Base-by-base conservation (phyloP, 106 monocot species). In the Acanthochlamys bracteata region DNA sequence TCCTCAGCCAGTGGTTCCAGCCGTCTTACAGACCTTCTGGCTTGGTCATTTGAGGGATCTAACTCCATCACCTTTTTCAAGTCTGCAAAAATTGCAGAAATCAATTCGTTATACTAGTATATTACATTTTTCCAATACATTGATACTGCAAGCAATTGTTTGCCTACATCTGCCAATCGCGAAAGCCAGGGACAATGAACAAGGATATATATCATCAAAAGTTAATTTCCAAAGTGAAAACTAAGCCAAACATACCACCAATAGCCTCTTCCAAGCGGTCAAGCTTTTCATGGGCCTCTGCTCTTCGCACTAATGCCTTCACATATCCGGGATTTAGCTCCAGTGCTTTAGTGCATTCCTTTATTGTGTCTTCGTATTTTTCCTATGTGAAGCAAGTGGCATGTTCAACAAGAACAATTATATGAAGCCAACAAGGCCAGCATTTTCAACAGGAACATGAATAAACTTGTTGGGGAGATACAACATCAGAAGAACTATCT, bases 261-360 rank as follows among this genome's bases (percentile, higher is more conserved):
- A 88, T 92, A 67, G 92, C 81, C 74, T 92, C 92, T 39, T 92
- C 92, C 72, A 75, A 82, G 71, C 88, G 84, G 70, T 92, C 88
- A 25, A 88, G 83, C 70, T 92, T 92, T 70, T 92, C 92, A 67
- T 88, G 92, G 27, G 88, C 92, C 64, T 92, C 92, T 65, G 59
- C 92, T 75, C 88, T 88, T 78, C 92, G 84, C 33, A 88, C 24
- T 41, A 92, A 62, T 52, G 88, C 88, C 84, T 88, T 92, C 39
- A 79, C 25, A 63, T 92, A 92, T 39, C 81, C 71, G 59, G 88
- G 79, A 68, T 88, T 92, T 52, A 92, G 64, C 70, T 92, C 88
- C 61, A 92, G 56, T 55, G 88, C 92, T 75, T 88, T 88, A 12
- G 76, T 82, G 70, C 88, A 88, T 61, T 92, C 92, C 53, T 82